A percentile compares a stretch with the other conserved stretches of the same genome.
Conservation (phyloP, 2,329 filamentous ascomycete species). For the Colletotrichum cordylinicola region DNA sequence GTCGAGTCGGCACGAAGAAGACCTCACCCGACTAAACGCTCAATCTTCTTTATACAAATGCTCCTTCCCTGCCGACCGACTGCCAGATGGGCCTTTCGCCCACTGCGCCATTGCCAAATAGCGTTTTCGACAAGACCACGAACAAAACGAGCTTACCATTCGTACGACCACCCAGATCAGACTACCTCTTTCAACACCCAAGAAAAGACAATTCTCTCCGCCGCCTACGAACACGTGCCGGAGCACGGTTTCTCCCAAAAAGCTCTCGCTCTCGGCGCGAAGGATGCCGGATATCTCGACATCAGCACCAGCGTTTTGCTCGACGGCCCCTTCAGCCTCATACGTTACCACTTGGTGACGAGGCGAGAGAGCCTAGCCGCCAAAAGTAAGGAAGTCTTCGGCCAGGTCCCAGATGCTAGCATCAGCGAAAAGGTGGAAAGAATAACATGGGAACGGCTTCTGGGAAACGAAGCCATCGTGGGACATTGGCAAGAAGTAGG, state of each 20-base stretch:
- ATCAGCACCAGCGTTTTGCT: conserved; percentile 85
- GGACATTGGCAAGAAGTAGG: conserved; percentile 85
- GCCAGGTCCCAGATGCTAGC: conserved; percentile 29
- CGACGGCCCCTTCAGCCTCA: conserved; percentile 79
- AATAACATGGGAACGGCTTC: conserved; percentile 78
- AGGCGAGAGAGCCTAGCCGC: conserved; percentile 66
- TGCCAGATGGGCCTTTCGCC: not conserved
- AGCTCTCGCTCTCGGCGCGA: conserved; percentile 78
- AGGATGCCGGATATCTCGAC: conserved; percentile 85
- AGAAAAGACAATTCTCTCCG: conserved; percentile 79
- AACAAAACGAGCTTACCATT: conserved; percentile 66
- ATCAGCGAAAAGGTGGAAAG: conserved; percentile 70
- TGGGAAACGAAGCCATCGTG: conserved; percentile 75
- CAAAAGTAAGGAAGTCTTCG: conserved; percentile 44
- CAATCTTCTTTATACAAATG: not conserved
- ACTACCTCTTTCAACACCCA: conserved; percentile 67
- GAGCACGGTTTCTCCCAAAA: conserved; percentile 80
- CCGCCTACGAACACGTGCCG: conserved; percentile 82
- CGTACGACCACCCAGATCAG: conserved; percentile 69
- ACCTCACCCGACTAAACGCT: not conserved
- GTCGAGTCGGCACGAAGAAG: not conserved
- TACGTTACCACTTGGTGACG: conserved; percentile 76
- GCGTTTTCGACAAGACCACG: not conserved
- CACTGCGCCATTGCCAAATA: not conserved
- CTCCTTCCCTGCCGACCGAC: not conserved